Conservation (phyloP, 129 eudicot genomes). For the Kitagawia praeruptora region DNA sequence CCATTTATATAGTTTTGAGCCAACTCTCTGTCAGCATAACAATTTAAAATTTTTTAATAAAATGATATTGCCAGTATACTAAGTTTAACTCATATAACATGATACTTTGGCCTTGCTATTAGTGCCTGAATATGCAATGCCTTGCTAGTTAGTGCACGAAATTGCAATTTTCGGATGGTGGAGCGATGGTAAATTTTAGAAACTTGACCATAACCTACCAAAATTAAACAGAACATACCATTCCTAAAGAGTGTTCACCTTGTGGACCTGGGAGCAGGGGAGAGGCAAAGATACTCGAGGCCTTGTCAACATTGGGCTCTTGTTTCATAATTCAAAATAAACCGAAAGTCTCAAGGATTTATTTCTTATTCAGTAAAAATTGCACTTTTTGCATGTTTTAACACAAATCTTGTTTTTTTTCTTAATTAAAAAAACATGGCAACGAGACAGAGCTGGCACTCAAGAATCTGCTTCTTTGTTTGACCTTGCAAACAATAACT, state of each 20-base stretch:
- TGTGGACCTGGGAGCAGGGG: neutral
- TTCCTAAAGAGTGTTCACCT: neutral
- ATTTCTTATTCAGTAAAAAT: too few relatives aligned
- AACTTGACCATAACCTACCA: neutral
- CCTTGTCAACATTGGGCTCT: too few relatives aligned
- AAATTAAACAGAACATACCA: neutral
- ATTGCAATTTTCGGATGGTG: neutral
- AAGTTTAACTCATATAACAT: neutral
- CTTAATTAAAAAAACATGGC: too few relatives aligned
- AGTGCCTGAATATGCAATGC: too few relatives aligned
- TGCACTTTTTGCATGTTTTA: neutral
- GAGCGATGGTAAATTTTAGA: neutral
- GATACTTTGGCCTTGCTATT: neutral
- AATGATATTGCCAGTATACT: neutral
- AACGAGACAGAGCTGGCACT: too few relatives aligned
- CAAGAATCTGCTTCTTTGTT: too few relatives aligned
- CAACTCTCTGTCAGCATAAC: conserved; percentile 48
- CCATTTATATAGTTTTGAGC: conserved; percentile 67
- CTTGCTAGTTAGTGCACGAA: neutral
- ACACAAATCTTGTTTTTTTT: too few relatives aligned
- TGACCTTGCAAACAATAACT: too few relatives aligned
- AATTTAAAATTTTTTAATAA: conserved; percentile 1
- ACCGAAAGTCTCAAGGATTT: too few relatives aligned
- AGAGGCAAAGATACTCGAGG: too few relatives aligned
- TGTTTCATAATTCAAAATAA: too few relatives aligned